Evolutionary conservation across 2,329 filamentous ascomycete species (phyloP), one percentile per base, ranked within the genome.

Genomic region (Penicillium sp.): DNA sequence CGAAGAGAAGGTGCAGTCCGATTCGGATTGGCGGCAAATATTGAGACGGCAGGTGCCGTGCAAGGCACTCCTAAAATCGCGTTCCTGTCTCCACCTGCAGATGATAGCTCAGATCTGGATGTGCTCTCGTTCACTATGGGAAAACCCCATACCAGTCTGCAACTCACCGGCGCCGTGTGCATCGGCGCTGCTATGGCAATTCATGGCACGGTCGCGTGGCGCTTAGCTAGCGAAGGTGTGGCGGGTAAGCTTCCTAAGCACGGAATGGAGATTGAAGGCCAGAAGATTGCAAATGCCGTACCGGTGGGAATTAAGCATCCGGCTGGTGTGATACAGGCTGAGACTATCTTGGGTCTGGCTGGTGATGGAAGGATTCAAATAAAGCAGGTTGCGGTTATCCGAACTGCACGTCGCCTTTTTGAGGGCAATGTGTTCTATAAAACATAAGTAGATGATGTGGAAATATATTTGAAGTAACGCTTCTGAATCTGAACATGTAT

Each of bases 51-150:
- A n/a, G 67, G 70, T 0, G 70, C 69, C 2, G 76, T 75, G 6
- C 77, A 79, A 1, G 76, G 78, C 3, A 82, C 81, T 5, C 85
- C 85, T 0, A 85, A 87, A 60, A 81, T 86, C 45, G 82, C 77
- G 2, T 72, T 85, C 23, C 71, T 83, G 1, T 79, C 75, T 16
- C 58, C 12, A 67, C 24, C 24, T 26, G 7, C 24, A 26, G 24
- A 26, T 7, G 24, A 2, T 3, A 26, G 24, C 7, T 26, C 24
- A 2, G 76, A 65, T 48, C 45, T 65, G 12, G 16, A 56, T 3
- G 57, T 67, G 2, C 52, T 58, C 3, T 51, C 65, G 1, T 68
- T 62, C 31, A 62, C 54, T 24, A 60, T 67, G 58, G 64, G 65
- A 1, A 62, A 63, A 8, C 51, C 50, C 0, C 65, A 68, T 54